phyloP scores from a whole-genome alignment of 2,329 filamentous ascomycete genomes.

The Pseudogymnoascus sp. region DNA sequence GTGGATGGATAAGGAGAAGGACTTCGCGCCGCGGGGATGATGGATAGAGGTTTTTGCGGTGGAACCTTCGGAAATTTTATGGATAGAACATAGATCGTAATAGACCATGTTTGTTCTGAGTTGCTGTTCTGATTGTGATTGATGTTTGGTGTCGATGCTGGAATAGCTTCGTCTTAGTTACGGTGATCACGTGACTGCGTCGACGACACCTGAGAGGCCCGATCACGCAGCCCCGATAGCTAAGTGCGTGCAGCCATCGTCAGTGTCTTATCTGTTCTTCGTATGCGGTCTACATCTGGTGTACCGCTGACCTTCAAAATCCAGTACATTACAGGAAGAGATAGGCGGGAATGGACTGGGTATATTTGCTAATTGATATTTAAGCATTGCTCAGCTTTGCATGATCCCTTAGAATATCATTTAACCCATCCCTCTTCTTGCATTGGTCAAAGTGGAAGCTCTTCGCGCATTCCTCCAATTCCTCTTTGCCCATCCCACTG shows the following conservation, averaged over 20 bases:
- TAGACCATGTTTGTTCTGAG: constrained; percentile 6
- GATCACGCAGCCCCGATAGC: no score
- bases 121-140: background rate
- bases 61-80: background rate
- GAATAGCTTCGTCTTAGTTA: no score
- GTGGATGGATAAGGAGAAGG: background rate
- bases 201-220: no score
- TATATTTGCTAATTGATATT: background rate
- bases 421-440: constrained; percentile 42
- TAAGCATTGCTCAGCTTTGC: constrained; percentile 8
- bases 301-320: no score
- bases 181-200: background rate
- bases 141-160: background rate
- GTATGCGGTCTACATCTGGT: no score
- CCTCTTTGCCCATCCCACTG: constrained; percentile 38
- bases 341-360: background rate
- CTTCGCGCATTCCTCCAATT: constrained; percentile 39
- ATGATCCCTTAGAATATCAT: constrained; percentile 28
- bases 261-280: no score
- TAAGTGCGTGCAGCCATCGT: no score
- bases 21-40: background rate
- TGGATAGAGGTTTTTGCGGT: constrained; percentile 1
- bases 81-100: constrained; percentile 8
- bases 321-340: background rate
- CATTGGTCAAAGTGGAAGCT: constrained; percentile 50